These are phyloP conservation scores for Pneumocystis carinii DNA, from an alignment of 1,139 yeast species.

Conservation along the genomic window DNA sequence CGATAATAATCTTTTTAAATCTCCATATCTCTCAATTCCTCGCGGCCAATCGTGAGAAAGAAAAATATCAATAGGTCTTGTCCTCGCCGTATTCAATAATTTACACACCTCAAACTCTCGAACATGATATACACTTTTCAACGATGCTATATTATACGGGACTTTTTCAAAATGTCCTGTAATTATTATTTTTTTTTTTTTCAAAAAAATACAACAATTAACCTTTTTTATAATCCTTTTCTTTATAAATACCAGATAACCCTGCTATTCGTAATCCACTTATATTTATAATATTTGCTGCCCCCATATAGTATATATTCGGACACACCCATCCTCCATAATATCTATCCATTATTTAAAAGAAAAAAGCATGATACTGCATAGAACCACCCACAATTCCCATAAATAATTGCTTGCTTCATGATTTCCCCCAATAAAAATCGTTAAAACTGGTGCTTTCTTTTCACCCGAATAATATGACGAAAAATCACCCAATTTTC, in stretches of 20 bases:
- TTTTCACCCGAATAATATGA: conserved; percentile 48
- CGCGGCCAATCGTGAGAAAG: conserved; percentile 93
- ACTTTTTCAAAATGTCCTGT: conserved; percentile 29
- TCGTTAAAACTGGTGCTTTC: conserved; percentile 59
- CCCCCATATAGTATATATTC: conserved; percentile 77
- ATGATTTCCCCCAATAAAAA: conserved; percentile 91
- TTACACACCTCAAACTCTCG: conserved; percentile 50
- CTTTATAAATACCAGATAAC: conserved; percentile 62
- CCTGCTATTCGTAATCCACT: conserved; percentile 68
- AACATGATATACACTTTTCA: conserved; percentile 59
- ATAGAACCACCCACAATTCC: conserved; percentile 31
- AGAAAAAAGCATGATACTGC: not conserved
- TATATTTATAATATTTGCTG: conserved; percentile 56
- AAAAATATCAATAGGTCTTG: conserved; percentile 36
- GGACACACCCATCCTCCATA: conserved; percentile 95
- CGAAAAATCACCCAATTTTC: conserved; percentile 59
- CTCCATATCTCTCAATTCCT: conserved; percentile 56
- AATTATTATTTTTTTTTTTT: not conserved
- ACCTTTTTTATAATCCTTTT: conserved; percentile 14
- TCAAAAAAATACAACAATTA: no score
- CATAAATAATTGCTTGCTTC: conserved; percentile 69
- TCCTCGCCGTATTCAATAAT: conserved; percentile 27
- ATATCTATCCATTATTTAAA: conserved; percentile 20
- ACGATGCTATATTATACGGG: conserved; percentile 35
- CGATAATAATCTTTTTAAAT: conserved; percentile 33